Evolutionary conservation across 2,329 filamentous ascomycete species (phyloP), one percentile per base, ranked within the genome.

Genomic region (Hypoxylon sp.): DNA sequence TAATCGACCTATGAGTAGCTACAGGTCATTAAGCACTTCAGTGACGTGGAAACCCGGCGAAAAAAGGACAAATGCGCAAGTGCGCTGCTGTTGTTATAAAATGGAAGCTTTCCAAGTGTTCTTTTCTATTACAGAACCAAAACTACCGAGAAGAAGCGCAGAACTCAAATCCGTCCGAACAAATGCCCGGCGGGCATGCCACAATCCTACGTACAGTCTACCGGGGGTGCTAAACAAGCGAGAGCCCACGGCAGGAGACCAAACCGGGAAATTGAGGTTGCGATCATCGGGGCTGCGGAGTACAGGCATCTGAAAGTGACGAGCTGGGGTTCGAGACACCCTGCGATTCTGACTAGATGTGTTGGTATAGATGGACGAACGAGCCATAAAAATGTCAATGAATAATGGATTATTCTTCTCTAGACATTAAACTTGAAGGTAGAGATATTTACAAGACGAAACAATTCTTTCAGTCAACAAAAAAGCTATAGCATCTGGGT

Each of bases 271-370:
- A n/a, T 57, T 46, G 51, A 37, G 40, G 61, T 58, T 48, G 46
- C 42, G 61, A 63, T 63, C 61, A 44, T 51, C 61, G 46, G 44
- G 50, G 42, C 48, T 57, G 53, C 50, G 42, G 42, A 25, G 25
- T 17, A 49, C 42, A 58, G 13, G 55, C 27, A 55, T 40, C 25
- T 25, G 42, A 48, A 25, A 58, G 27, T 10, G 33, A 13, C 22
- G 10, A 27, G 14, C 44, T 8, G 33, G 53, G 61, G 44, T 58
- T 63, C 53, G 46, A 50, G 13, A 46, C n/a, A 35, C 2, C 13
- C 11, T 7, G 6, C 37, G 17, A 11, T n/a, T n/a, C 27, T 35
- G 27, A 13, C 33, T 33, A 33, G 27, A 17, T 31, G 3, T 17
- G 25, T 4, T 57, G 8, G 25, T 17, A 17, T 11, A 31, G 10